Evolutionary conservation across 2,329 filamentous ascomycete genomes (phyloP).

Genomic region (Sporothrix pseudoabietina): DNA sequence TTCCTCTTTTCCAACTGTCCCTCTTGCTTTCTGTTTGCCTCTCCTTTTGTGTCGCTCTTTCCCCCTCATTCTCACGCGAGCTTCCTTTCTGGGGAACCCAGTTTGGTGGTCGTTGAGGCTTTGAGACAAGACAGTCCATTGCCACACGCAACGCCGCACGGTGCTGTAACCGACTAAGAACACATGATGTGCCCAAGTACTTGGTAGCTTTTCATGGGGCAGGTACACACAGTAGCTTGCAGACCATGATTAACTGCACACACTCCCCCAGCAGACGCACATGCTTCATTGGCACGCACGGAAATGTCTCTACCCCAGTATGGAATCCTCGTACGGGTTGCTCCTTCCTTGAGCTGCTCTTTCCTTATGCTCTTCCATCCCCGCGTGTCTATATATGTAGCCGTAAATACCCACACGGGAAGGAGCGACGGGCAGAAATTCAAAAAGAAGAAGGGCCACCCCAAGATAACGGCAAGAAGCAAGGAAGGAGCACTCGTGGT

Average conservation of each 20-base stretch:
- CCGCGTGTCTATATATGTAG: conserved; percentile 19
- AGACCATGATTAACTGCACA: neutral
- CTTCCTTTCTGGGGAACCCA: neutral
- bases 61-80: conserved; percentile 7
- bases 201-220: neutral
- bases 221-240: neutral
- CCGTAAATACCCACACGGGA: conserved; percentile 14
- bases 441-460: neutral
- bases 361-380: neutral
- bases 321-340: neutral
- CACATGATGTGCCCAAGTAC: neutral
- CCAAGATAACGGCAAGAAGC: neutral
- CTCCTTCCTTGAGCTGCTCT: neutral
- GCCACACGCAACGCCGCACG: neutral
- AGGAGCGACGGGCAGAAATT: conserved; percentile 6
- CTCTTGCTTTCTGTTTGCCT: neutral
- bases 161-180: neutral
- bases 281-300: neutral
- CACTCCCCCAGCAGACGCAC: neutral
- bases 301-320: neutral
- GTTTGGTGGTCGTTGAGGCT: neutral
- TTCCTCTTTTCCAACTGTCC: conserved; percentile 6
- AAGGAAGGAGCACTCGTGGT: conserved; percentile 7
- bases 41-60: neutral
- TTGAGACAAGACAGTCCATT: neutral